phyloP scores from a whole-genome alignment of 345 rosid species.

The Erucastrum elatum region DNA sequence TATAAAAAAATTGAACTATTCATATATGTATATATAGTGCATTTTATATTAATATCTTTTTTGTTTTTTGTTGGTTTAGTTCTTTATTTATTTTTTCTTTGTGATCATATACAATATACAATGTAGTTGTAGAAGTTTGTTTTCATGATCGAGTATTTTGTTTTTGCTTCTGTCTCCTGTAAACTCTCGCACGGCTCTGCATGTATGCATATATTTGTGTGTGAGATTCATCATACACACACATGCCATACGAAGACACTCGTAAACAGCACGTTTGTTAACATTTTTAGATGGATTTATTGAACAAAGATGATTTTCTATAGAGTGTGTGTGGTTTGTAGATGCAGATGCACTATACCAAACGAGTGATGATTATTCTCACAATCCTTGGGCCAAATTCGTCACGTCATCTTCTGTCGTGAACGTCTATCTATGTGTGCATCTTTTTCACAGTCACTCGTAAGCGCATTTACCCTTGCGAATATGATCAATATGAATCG shows the following conservation, averaged over 20 bases:
- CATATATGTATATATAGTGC: too few species aligned
- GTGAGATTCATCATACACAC: conserved; percentile 1
- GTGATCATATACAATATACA: too few species aligned
- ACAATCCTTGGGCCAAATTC: conserved; percentile 31
- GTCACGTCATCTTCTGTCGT: conserved; percentile 40
- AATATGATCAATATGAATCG: conserved; percentile 20
- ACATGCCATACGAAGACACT: not conserved
- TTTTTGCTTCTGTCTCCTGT: too few species aligned
- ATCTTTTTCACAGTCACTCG: conserved; percentile 27
- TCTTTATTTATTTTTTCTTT: too few species aligned
- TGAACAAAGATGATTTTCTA: not conserved
- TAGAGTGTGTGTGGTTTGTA: not conserved
- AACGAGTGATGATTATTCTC: conserved; percentile 38
- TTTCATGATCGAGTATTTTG: too few species aligned
- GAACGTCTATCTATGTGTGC: conserved; percentile 32
- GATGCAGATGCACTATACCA: conserved; percentile 21
- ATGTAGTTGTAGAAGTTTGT: too few species aligned
- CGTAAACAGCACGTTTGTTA: not conserved
- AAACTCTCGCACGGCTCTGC: too few species aligned
- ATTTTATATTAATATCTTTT: too few species aligned
- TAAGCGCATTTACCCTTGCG: conserved; percentile 35
- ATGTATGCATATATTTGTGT: not conserved
- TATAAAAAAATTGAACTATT: too few species aligned
- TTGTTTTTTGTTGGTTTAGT: too few species aligned
- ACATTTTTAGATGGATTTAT: conserved; percentile 2